Percentiles rank a stretch among this genome's conserved stretches.
These are phyloP conservation scores for Pseudocercospora vitis DNA, from an alignment of 2,329 filamentous ascomycete species.

Conservation along the genomic window DNA sequence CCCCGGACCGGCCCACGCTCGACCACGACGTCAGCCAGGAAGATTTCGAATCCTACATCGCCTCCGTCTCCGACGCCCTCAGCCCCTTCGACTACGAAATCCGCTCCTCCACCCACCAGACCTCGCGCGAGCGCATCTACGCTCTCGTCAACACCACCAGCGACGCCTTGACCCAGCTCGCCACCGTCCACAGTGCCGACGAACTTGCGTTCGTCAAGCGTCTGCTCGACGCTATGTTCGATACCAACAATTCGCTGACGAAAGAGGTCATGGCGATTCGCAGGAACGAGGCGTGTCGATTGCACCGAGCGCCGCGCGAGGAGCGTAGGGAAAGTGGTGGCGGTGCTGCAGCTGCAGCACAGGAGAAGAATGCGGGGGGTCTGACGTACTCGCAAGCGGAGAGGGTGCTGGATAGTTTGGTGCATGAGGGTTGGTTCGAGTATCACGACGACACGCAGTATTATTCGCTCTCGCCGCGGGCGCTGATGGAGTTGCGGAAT, in stretches of 20 bases:
- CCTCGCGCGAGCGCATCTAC: slow-evolving; percentile 56
- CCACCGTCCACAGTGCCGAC: slow-evolving; percentile 75
- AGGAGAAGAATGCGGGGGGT: slow-evolving; percentile 40
- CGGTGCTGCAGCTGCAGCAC: too few species aligned
- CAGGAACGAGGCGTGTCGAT: slow-evolving; percentile 73
- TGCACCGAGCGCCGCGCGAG: slow-evolving; percentile 51
- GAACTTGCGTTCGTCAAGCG: slow-evolving; percentile 89
- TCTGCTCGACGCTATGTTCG: slow-evolving; percentile 87
- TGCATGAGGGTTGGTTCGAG: slow-evolving; percentile 82
- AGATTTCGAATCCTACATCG: slow-evolving; percentile 68
- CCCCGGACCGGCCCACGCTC: slow-evolving; percentile 48
- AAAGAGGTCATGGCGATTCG: slow-evolving; percentile 82
- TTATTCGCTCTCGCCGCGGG: slow-evolving; percentile 74
- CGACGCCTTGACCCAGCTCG: slow-evolving; percentile 81
- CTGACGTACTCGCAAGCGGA: slow-evolving; percentile 80
- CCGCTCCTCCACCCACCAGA: slow-evolving; percentile 70
- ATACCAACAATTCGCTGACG: slow-evolving; percentile 75
- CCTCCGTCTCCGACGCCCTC: slow-evolving; percentile 68
- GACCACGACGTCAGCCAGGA: slow-evolving; percentile 66
- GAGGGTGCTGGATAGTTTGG: slow-evolving; percentile 64
- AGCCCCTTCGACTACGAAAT: slow-evolving; percentile 87
- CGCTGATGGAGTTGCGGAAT: slow-evolving; percentile 76
- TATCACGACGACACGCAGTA: slow-evolving; percentile 64
- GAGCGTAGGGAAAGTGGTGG: too few species aligned
- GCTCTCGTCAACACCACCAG: slow-evolving; percentile 85